Evolutionary conservation across 108 stramenopile genomes (phyloP), one percentile per base, ranked within the genome.

Genomic region (Mayamaea pseudoterrestris): DNA sequence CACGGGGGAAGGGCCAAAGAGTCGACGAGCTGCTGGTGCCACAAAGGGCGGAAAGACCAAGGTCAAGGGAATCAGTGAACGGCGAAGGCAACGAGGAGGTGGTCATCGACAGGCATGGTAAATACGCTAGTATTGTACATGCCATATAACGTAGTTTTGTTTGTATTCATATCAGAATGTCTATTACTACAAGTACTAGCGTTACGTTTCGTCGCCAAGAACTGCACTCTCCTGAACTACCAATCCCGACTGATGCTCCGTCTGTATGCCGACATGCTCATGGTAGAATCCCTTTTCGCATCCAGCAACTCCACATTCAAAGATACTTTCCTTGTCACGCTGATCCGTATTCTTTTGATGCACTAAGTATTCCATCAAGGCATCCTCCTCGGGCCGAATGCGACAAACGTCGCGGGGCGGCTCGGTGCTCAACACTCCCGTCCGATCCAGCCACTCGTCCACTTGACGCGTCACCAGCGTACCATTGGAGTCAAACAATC

Each of bases 241-340:
- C 50, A 83, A 43, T 31, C 86, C 86, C 48, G 50, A 51, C 49
- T 88, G 86, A 20, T 69, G 50, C 26, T 67, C 50, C 27, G 35
- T 88, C 58, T 74, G 50, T 5, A 89, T 48, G 0, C 87, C 87
- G 0, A 89, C 73, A 61, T 89, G 87, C 37, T 89, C 76, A 56
- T 89, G 87, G 16, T 35, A 39, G 56, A 84, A 89, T 0, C 66
- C 35, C 48, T 84, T 84, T 26, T 46, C 37, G 63, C 87, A 89
- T 6, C 73, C 78, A 4, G 44, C 58, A 5, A 82, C 52, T 24
- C 87, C 87, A 47, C 87, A 89, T 41, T 79, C 57, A 44, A 77
- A 89, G 24, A 60, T 39, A n/a, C 63, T 47, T 57, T 69, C 65
- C 36, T 57, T 41, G 11, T 39, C 35, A 40, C 47, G 39, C 40